Evolutionary conservation across 2,329 filamentous ascomycete genomes (phyloP), one percentile per base, ranked within the genome.

Genomic region (Cytospora schulzeri): DNA sequence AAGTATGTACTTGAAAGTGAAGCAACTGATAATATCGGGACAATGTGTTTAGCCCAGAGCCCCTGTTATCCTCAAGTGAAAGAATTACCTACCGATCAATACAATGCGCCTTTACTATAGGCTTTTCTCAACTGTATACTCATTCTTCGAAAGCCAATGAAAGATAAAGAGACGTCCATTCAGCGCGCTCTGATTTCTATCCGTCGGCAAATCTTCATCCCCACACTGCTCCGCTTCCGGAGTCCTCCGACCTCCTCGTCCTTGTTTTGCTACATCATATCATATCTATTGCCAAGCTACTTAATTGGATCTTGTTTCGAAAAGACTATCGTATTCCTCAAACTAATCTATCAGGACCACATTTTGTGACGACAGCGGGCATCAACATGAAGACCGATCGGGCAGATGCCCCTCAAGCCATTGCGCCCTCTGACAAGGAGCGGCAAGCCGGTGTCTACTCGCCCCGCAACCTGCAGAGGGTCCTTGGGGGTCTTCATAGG

Each of bases 401-500:
- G 2, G 38, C 5, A 35, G 65, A 66, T 28, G 58, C 48, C 22
- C 65, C 65, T 24, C 56, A 64, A 35, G 65, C 53, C 0, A 64
- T 66, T n/a, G 31, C 50, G 19, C 65, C 65, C 5, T 62, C 62
- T 9, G 58, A 55, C 1, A 51, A 62, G 58, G 65, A 66, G 50
- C 65, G 65, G 28, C 41, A 28, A 5, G 58, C 62, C 3, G 65
- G 62, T 14, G n/a, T 59, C 31, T 66, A 64, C 41, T 64, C 62
- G 2, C 48, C 65, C 14, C 58, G 55, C 22, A 66, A 64, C 35
- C n/a, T 66, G 26, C 65, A 66, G 12, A 63, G 62, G n/a, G 67
- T 63, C 3, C 68, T 72, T 3, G 68, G 63, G 11, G 70, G 68
- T 1, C 48, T 72, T 48, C 66, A 71, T 53, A 68, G 67, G 28